phyloP scores from a whole-genome alignment of 2,329 filamentous ascomycete genomes.

The Achaetomium macrosporum region DNA sequence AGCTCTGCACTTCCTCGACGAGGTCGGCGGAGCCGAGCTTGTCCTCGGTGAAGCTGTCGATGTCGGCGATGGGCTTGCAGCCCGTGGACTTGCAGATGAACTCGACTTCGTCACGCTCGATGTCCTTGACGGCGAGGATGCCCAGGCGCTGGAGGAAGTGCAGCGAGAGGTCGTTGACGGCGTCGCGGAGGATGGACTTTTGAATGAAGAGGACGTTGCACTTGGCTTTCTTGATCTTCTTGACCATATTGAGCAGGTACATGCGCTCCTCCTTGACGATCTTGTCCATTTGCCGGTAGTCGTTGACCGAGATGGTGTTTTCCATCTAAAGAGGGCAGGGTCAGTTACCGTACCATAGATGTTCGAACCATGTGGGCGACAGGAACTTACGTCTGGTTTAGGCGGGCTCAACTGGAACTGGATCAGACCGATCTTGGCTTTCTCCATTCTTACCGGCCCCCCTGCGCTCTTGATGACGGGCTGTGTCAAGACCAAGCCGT shows the following conservation, averaged over 20 bases:
- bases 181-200: slow-evolving; percentile 95
- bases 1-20: slow-evolving; percentile 83
- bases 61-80: slow-evolving; percentile 97
- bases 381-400: slow-evolving; percentile 74
- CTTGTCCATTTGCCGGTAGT: slow-evolving; percentile 99
- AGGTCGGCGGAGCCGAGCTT: slow-evolving; percentile 92
- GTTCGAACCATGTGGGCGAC: not conserved
- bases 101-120: slow-evolving; percentile 97
- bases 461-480: slow-evolving; percentile 89
- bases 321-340: slow-evolving; percentile 67
- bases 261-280: slow-evolving; percentile 98
- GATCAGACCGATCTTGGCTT: slow-evolving; percentile 92
- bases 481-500: slow-evolving; percentile 88
- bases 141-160: slow-evolving; percentile 97
- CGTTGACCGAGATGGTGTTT: slow-evolving; percentile 98
- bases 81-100: slow-evolving; percentile 99
- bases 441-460: slow-evolving; percentile 89
- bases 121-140: slow-evolving; percentile 93
- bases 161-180: slow-evolving; percentile 93
- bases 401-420: slow-evolving; percentile 98
- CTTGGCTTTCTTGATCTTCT: slow-evolving; percentile 99
- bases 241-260: slow-evolving; percentile 96
- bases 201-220: slow-evolving; percentile 98
- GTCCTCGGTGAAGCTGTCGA: slow-evolving; percentile 97
- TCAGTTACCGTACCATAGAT: not conserved